Base-by-base conservation (phyloP, 2,329 filamentous ascomycete genomes). In the Stemphylium beticola region DNA sequence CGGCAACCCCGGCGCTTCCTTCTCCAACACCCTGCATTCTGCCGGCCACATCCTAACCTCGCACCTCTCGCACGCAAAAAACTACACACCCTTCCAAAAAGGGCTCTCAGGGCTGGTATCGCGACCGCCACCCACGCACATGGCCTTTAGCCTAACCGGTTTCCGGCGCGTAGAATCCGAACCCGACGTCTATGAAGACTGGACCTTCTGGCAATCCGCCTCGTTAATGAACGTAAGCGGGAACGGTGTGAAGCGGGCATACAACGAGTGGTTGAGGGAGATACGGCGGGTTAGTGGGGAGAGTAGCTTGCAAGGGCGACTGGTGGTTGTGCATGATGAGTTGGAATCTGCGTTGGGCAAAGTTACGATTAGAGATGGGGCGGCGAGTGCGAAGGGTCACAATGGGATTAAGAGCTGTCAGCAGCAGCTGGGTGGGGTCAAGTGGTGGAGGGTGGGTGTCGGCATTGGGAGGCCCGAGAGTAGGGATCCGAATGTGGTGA, bases 311-410 rank as follows among this genome's bases (percentile, higher is more conserved):
- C 71, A 73, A 15, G 77, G 81, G 3, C 77, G 80, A 3, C 75
- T 99, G 14, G 85, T 98, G 0, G 79, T 98, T 11, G 79, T 98
- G 17, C 92, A 98, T 73, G 93, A 98, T 73, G 93, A 98, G 73
- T 77, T 98, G 31, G 93, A 97, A 67, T 81, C 84, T 37, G 78
- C 83, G 2, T 69, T 92, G 2, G 92, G 92, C 0, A 81, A 82
- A 32, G 82, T 96, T 12, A 85, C 80, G 43, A 79, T 91, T 5
- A 83, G 83, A 51, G 80, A 81, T 20, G 91, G 89, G 72, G 80
- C 82, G 47, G 55, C 55, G 26, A 78, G 76, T 52, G 72, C 77
- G 9, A 75, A 72, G 55, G 77, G 79, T 0, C 77, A 81, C 44
- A 81, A 81, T 63, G 74, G 77, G 24, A 54, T 81, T 47, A 82